phyloP scores from a whole-genome alignment of 2,329 filamentous ascomycete species.

The Colletotrichum musicola region DNA sequence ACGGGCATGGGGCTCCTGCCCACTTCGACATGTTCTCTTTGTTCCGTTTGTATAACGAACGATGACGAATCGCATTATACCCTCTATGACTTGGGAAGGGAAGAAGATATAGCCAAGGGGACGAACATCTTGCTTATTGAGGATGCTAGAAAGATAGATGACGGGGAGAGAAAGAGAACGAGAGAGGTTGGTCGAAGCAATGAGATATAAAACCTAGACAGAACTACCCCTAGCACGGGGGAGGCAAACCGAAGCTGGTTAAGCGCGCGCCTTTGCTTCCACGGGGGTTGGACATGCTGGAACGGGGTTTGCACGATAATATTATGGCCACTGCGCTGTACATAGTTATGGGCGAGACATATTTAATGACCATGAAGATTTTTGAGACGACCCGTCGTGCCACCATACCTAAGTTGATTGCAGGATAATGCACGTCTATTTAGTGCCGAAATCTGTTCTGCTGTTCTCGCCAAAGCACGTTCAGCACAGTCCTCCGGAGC shows the following conservation, averaged over 20 bases:
- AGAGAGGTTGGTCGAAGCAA: not conserved
- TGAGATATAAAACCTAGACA: slow-evolving; percentile 33
- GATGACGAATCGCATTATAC: slow-evolving; percentile 38
- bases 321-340: slow-evolving; percentile 21
- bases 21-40: slow-evolving; percentile 33
- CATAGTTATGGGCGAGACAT: slow-evolving; percentile 30
- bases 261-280: slow-evolving; percentile 21
- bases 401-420: too few species aligned
- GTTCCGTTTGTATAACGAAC: slow-evolving; percentile 38
- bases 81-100: slow-evolving; percentile 34
- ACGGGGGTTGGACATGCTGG: slow-evolving; percentile 30
- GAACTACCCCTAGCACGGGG: slow-evolving; percentile 24
- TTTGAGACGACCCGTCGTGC: not conserved
- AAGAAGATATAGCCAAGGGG: not conserved
- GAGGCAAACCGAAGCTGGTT: slow-evolving; percentile 12
- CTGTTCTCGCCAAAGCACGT: slow-evolving; percentile 7
- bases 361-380: slow-evolving; percentile 31
- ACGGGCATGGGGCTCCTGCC: slow-evolving; percentile 15
- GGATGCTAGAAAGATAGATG: slow-evolving; percentile 7
- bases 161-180: not conserved
- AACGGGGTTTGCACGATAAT: slow-evolving; percentile 27
- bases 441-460: slow-evolving; percentile 3
- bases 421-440: slow-evolving; percentile 6
- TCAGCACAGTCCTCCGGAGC: not conserved
- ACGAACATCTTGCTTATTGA: slow-evolving; percentile 5